Base-by-base conservation (phyloP, 768 basidiomycete species). In the Crucibulum laeve region DNA sequence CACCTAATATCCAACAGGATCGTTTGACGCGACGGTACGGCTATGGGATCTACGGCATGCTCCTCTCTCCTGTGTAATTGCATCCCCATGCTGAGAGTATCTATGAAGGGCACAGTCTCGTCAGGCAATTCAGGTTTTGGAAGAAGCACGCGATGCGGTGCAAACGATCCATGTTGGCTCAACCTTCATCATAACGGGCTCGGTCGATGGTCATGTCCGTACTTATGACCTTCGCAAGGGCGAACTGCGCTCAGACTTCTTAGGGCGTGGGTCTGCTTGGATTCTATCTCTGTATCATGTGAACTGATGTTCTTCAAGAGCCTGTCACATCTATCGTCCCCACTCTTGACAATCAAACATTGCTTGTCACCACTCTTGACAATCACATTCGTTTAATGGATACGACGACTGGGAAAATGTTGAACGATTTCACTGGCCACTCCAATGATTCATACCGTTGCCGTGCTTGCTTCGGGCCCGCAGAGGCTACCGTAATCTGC, bases 141-240 rank as follows among this genome's bases (percentile, higher is more conserved):
- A 94, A 40, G 92, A 95, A 53, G 87, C 92, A 2, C 80, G 81
- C 21, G 93, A 97, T 54, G 81, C 88, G 1, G 79, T 97, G 28
- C 92, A 93, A 53, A 76, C 84, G 14, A 65, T 97, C 23, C 71
- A 84, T 50, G 74, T 92, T 32, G 79, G 75, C 10, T 58, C 76
- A 18, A 77, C 80, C 18, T 78, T 75, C 41, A 77, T 98, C 53
- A 68, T 84, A 30, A 73, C 90, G 2, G 92, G 91, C 6, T 91
- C 91, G 3, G 85, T 96, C 4, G 96, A 99, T 49, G 95, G 96
- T 2, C 76, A 86, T 58, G 82, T 95, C 34, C 80, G 96, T 15
- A 91, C 90, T 6, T 97, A 98, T 63, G 96, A 99, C 63, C 73
- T 99, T 24, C 85, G 96, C 41, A 91, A 87, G 70, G 96, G 96